Base-by-base conservation (phyloP, 306 rosid species). In the Quercus mongolica region DNA sequence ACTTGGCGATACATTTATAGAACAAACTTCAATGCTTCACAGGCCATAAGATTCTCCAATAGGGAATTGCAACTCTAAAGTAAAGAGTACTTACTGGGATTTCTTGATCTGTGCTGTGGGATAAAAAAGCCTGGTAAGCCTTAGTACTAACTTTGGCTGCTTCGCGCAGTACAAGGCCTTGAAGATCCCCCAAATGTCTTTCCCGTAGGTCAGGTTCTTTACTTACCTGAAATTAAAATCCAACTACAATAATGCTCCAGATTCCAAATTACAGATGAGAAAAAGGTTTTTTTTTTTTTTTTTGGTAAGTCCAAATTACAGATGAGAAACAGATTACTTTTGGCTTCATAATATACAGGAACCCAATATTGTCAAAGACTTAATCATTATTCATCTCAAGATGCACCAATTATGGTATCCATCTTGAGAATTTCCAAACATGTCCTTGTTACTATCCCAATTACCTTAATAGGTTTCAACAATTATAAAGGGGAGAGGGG, bases 131-230 rank as follows among this genome's bases (percentile, higher is more conserved):
- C 80, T 79, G 71, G 78, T 74, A 73, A 59, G 97, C 92, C n/a
- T 75, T 33, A 31, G 94, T 89, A 75, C 78, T 79, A 58, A 78
- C 51, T 84, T 73, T 82, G 69, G 86, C 85, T 11, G 87, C 80
- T 74, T 91, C 98, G 18, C 73, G 84, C 33, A 35, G 61, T 72
- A 82, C 80, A 69, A 82, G 79, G 74, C 98, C 98, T 85, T 95
- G 99, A 82, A 95, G 95, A 76, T 90, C 92, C 78, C 98, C 99
- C 21, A 91, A 83, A 83, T 95, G 82, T 83, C 99, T 86, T 82
- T 95, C 96, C 71, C 98, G 87, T 80, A 95, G 74, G 64, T 82
- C 90, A 83, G 85, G 78, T 82, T 95, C 96, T 83, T 79, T 85
- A 84, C 85, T 79, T 77, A 94, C 94, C 97, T 92, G 86, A 76